These are phyloP conservation scores for Podila horticola DNA, from an alignment of 192 early-diverging fungal species.

Conservation along the genomic window DNA sequence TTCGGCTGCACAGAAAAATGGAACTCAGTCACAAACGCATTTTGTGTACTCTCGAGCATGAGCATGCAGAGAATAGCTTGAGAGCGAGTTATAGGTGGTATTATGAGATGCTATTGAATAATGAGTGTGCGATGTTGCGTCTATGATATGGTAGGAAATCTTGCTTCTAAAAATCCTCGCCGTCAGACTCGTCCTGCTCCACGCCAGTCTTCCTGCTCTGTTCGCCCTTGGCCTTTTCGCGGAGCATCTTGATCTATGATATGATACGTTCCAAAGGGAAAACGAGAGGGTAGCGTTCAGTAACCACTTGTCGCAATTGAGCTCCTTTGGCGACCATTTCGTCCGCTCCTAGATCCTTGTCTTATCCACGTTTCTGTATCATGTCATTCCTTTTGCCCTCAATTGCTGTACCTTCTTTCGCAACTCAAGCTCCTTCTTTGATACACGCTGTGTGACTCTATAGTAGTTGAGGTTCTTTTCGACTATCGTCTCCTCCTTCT, in stretches of 20 bases:
- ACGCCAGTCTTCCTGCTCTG: slow-evolving; percentile 14
- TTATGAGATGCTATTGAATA: neutral
- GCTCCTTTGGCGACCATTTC: neutral
- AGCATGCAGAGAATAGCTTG: no score
- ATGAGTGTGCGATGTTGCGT: no score
- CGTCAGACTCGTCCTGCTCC: slow-evolving; percentile 43
- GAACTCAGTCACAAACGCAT: no score
- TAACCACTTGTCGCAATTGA: no score
- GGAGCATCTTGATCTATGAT: slow-evolving; percentile 40
- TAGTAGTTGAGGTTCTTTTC: slow-evolving; percentile 38
- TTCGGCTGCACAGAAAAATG: no score
- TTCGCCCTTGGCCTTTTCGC: slow-evolving; percentile 19
- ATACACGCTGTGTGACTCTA: slow-evolving; percentile 30
- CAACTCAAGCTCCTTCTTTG: slow-evolving; percentile 48
- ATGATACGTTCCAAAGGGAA: neutral
- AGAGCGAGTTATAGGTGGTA: neutral
- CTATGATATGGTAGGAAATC: neutral
- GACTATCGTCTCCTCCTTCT: slow-evolving; percentile 26
- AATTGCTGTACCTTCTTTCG: slow-evolving; percentile 30
- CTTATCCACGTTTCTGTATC: no score
- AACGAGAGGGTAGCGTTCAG: no score
- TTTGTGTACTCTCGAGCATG: no score
- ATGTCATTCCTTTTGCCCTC: neutral
- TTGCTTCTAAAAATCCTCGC: slow-evolving; percentile 13
- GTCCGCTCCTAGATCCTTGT: neutral